Evolutionary conservation across 2,329 filamentous ascomycete species (phyloP), one percentile per base, ranked within the genome.

Genomic region (Periglandula ipomoeae): DNA sequence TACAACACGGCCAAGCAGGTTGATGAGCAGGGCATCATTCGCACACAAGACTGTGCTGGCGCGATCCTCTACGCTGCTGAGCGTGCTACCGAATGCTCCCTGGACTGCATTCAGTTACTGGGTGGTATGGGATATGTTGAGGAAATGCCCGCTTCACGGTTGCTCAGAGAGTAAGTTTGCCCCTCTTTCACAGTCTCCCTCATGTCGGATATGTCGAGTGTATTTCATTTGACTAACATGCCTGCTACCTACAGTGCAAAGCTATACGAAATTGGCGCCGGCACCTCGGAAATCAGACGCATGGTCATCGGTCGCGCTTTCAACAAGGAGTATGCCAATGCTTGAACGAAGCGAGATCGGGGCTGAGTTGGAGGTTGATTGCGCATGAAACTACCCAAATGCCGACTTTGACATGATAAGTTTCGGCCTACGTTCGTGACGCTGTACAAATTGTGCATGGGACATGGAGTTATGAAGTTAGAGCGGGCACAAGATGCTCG

Each of bases 81-180:
- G 71, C 72, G 89, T 30, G 91, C 90, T 10, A 94, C 87, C 0
- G 89, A 96, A 69, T 87, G 83, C 51, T 79, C 88, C 0, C 76
- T 95, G 26, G 90, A 96, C 68, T 87, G 86, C 41, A 87, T 97
- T 51, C 93, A 98, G 68, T 76, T 95, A 51, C 78, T 98, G 61
- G 93, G 93, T 17, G 93, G 91, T 0, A 97, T 91, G 81, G 91
- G 91, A 3, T 97, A 97, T 62, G 81, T 95, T 57, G 95, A 96
- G 66, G 93, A 98, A 70, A 89, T 97, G 71, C 84, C 89, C 0
- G 90, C 89, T 0, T 94, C 90, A 20, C 75, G 91, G 55, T 76
- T 97, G 56, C 68, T 97, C 58, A 71, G 93, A 61, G 80, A 84
- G 75, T 78, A 58, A 71, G 75, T 69, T 47, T 44, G n/a, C 24